Percentiles rank a stretch among this genome's conserved stretches.
These are phyloP conservation scores for Aspergillus melleus DNA, from an alignment of 2,329 filamentous ascomycete species.

Conservation along the genomic window DNA sequence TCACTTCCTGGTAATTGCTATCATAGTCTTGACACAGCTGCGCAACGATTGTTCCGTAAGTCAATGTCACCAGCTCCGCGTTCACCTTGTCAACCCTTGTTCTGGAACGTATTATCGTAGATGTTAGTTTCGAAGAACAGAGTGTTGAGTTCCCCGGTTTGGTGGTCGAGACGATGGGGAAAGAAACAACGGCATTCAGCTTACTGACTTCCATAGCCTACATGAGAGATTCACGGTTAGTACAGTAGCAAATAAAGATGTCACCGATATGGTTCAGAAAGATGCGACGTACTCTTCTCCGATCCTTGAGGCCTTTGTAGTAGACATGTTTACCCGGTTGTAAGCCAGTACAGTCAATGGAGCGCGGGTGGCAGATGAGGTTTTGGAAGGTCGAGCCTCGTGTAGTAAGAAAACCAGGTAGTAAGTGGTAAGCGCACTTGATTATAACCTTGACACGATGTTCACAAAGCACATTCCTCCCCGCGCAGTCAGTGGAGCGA, in stretches of 20 bases:
- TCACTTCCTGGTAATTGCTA: constrained; percentile 89
- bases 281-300: constrained; percentile 68
- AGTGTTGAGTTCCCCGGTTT: neutral
- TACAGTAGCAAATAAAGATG: constrained; percentile 3
- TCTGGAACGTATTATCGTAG: constrained; percentile 50
- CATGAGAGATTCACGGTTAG: constrained; percentile 32
- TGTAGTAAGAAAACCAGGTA: neutral
- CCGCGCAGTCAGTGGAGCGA: constrained; percentile 20
- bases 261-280: neutral
- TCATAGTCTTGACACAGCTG: constrained; percentile 97
- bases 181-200: constrained; percentile 10
- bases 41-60: constrained; percentile 95
- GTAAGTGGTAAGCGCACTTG: neutral
- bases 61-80: constrained; percentile 93
- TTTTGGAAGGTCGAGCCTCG: neutral
- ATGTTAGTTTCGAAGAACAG: constrained; percentile 14
- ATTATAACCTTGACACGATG: constrained; percentile 1
- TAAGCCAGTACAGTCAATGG: neutral
- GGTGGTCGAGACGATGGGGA: neutral
- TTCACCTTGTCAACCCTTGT: constrained; percentile 97
- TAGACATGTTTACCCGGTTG: constrained; percentile 47
- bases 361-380: neutral
- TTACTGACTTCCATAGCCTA: constrained; percentile 89
- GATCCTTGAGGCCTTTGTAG: constrained; percentile 66
- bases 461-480: constrained; percentile 18